phyloP scores from a whole-genome alignment of 768 basidiomycete species.

The Xerocomus potaroensis region DNA sequence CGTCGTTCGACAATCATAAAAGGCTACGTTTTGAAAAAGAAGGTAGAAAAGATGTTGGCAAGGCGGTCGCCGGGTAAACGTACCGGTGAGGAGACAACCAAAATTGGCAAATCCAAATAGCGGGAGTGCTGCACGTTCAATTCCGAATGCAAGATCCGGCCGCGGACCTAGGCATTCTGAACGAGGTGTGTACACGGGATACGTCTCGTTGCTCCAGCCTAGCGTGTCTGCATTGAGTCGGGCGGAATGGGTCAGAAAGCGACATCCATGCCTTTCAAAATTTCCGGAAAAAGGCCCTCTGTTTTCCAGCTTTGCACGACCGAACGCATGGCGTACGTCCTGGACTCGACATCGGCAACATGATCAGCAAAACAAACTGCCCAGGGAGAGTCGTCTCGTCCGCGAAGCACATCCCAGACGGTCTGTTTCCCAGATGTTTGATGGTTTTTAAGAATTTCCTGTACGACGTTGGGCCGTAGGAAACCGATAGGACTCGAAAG shows the following conservation, averaged over 20 bases:
- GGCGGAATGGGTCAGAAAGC: not conserved
- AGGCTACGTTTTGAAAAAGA: conserved; percentile 30
- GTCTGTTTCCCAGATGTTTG: conserved; percentile 4
- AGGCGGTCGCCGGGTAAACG: not conserved
- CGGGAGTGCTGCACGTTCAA: conserved; percentile 42
- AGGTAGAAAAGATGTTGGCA: no score
- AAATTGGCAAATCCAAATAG: conserved; percentile 44
- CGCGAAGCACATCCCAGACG: conserved; percentile 18
- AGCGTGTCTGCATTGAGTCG: not conserved
- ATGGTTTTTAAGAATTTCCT: conserved; percentile 12
- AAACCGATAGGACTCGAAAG: conserved; percentile 18
- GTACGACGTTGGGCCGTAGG: conserved; percentile 10
- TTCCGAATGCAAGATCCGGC: conserved; percentile 31
- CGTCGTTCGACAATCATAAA: conserved; percentile 29
- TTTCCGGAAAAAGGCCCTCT: conserved; percentile 15
- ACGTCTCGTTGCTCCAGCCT: conserved; percentile 26
- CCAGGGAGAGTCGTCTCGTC: conserved; percentile 14
- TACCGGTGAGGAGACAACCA: conserved; percentile 41
- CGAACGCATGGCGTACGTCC: conserved; percentile 11
- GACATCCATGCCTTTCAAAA: conserved; percentile 15
- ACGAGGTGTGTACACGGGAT: conserved; percentile 24
- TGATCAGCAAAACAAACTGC: conserved; percentile 19
- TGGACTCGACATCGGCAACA: conserved; percentile 9
- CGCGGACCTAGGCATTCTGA: not conserved
- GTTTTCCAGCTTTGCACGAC: conserved; percentile 16